Percentiles rank a stretch among this genome's conserved stretches.
These are phyloP conservation scores for Starmerella khaoyaiensis DNA, from an alignment of 805 yeast genomes.

Conservation along the genomic window DNA sequence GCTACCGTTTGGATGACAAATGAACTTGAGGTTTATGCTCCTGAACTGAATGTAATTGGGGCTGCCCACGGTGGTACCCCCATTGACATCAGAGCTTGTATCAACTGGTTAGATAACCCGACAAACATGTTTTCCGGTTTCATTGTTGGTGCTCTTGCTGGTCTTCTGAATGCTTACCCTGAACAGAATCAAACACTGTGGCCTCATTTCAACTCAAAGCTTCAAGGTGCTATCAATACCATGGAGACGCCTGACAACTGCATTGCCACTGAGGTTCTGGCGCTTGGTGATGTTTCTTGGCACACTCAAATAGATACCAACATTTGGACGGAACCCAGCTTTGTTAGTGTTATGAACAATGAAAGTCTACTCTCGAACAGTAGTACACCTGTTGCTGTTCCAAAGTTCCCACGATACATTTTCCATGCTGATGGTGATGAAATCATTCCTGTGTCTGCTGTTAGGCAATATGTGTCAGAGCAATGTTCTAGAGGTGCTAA, in stretches of 20 bases:
- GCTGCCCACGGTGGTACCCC: slow-evolving; percentile 17
- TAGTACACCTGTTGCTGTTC: slow-evolving; percentile 13
- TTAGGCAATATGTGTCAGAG: slow-evolving; percentile 11
- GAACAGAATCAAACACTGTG: slow-evolving; percentile 5
- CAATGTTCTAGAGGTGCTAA: slow-evolving; percentile 11
- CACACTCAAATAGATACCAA: slow-evolving; percentile 18
- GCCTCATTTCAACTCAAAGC: slow-evolving; percentile 2
- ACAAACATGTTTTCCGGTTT: slow-evolving; percentile 19
- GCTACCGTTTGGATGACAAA: slow-evolving; percentile 26
- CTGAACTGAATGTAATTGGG: slow-evolving; percentile 23
- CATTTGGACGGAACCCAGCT: slow-evolving; percentile 11
- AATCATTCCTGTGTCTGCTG: slow-evolving; percentile 17
- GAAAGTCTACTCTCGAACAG: slow-evolving; percentile 6
- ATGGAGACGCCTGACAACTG: neutral
- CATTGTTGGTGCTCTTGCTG: slow-evolving; percentile 20
- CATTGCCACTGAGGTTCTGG: slow-evolving; percentile 1
- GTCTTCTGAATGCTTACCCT: slow-evolving; percentile 21
- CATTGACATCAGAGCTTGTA: slow-evolving; percentile 16
- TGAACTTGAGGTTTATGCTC: slow-evolving; percentile 22
- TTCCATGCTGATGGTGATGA: slow-evolving; percentile 22
- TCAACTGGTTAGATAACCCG: slow-evolving; percentile 10
- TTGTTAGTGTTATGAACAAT: slow-evolving; percentile 8
- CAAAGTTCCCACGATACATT: slow-evolving; percentile 20
- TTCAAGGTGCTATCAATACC: slow-evolving; percentile 5
- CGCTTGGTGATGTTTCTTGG: neutral